These are phyloP conservation scores for Geotrichum australiense DNA, from an alignment of 1,139 yeast genomes.

Conservation along the genomic window DNA sequence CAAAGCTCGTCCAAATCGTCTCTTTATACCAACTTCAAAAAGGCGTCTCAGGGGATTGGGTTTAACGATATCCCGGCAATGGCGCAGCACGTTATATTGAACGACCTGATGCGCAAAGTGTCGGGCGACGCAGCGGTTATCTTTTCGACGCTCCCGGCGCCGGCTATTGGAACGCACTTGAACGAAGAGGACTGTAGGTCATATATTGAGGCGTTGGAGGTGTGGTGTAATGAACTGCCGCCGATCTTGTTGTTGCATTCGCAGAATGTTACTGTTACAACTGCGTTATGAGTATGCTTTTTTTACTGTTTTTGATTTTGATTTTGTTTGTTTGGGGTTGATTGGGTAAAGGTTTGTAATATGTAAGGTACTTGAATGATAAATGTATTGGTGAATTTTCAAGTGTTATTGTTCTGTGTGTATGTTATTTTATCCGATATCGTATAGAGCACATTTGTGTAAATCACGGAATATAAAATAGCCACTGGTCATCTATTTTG, in stretches of 20 bases:
- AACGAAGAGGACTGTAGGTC: conserved; percentile 62
- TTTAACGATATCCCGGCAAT: conserved; percentile 85
- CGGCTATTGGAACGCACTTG: conserved; percentile 71
- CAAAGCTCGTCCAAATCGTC: neutral
- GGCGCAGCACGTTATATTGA: conserved; percentile 82
- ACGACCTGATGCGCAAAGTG: conserved; percentile 68
- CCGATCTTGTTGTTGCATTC: conserved; percentile 79
- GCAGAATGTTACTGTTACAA: conserved; percentile 91
- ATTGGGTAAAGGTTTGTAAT: too few relatives aligned
- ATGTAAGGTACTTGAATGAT: too few relatives aligned
- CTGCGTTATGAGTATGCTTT: conserved; percentile 48
- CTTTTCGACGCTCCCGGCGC: conserved; percentile 86
- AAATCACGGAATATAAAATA: too few relatives aligned
- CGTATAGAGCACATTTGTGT: too few relatives aligned
- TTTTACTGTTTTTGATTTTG: neutral
- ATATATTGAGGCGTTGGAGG: conserved; percentile 66
- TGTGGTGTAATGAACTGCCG: conserved; percentile 77
- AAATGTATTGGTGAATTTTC: too few relatives aligned
- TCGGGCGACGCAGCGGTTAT: conserved; percentile 60
- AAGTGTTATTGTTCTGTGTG: too few relatives aligned
- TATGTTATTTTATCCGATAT: too few relatives aligned
- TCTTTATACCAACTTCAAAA: neutral
- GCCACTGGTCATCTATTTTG: too few relatives aligned
- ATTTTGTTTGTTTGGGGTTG: neutral
- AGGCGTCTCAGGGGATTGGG: neutral